Evolutionary conservation across 2,329 filamentous ascomycete genomes (phyloP), one percentile per base, ranked within the genome.

Genomic region (Nigrospora oryzae): DNA sequence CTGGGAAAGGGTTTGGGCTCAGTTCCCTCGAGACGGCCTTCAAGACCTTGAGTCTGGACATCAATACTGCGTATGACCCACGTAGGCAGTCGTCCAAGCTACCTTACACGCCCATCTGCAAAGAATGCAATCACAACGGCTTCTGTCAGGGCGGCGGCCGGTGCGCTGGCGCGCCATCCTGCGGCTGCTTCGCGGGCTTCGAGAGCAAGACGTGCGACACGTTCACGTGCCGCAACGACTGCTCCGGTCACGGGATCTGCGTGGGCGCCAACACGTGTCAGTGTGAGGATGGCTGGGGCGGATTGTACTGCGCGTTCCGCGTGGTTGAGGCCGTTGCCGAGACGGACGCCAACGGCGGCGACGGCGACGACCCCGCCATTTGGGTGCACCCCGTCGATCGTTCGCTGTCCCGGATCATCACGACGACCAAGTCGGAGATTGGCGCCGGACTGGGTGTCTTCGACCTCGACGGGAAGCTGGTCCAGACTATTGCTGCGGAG

Each of bases 371-470:
- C 40, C 70, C 71, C 0, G 69, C 69, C 0, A 67, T 73, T 19
- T 74, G 69, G 70, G 67, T 73, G 42, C 70, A 68, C 1, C 67
- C 69, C 0, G 51, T 56, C 2, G 53, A 61, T 0, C 60, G 62
- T 0, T 62, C 63, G 1, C 54, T 66, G 39, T 76, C 73, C 5
- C 70, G 63, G 15, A 68, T 77, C 32, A 68, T 77, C 30, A 75
- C 71, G 0, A 77, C 74, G 0, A 73, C 69, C 12, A 77, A 77
- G 51, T 74, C 71, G 1, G 63, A 67, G 5, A 53, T 62, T 2
- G 72, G 71, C 1, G 66, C 72, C 7, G 73, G 74, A 0, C 62
- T 77, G 5, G 66, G 61, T 0, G 69, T 76, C 0, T 77, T 73
- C 32, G 68, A 76, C 44, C 54, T 77, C 2, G 56, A 60, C 10